phyloP scores from a whole-genome alignment of 2,329 filamentous ascomycete species.

The Fusarium falciforme region DNA sequence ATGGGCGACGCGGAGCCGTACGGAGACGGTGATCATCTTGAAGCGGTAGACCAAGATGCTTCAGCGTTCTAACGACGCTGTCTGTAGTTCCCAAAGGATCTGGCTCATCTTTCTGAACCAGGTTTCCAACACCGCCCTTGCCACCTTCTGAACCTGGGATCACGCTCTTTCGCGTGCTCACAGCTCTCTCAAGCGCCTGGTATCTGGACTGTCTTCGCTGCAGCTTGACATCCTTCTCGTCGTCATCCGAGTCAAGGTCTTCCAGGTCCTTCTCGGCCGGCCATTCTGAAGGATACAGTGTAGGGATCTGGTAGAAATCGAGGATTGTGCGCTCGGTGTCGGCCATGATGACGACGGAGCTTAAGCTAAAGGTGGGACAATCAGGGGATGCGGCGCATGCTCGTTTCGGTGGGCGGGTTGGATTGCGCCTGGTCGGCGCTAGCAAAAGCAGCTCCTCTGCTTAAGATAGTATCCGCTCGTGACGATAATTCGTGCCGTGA shows the following conservation, averaged over 20 bases:
- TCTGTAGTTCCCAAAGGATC: conserved; percentile 91
- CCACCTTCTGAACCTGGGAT: conserved; percentile 76
- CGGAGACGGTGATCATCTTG: conserved; percentile 86
- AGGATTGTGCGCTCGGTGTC: conserved; percentile 82
- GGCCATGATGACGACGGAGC: conserved; percentile 59
- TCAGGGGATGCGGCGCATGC: conserved; percentile 33
- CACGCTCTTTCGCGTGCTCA: conserved; percentile 74
- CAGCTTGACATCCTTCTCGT: conserved; percentile 60
- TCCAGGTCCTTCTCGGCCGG: conserved; percentile 81
- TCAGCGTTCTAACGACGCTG: conserved; percentile 85
- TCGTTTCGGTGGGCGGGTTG: conserved; percentile 12
- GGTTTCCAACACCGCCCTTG: conserved; percentile 74
- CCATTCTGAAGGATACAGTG: conserved; percentile 85
- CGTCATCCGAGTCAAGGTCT: conserved; percentile 68
- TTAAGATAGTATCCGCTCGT: background rate
- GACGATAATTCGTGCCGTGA: background rate
- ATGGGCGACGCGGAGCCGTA: conserved; percentile 55
- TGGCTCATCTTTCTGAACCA: conserved; percentile 90
- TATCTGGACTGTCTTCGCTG: conserved; percentile 80
- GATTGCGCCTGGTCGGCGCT: conserved; percentile 12
- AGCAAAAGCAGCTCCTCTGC: background rate
- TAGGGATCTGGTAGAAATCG: conserved; percentile 89
- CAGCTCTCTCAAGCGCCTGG: conserved; percentile 82
- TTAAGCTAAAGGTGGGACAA: conserved; percentile 19
- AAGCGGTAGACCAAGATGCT: conserved; percentile 79